Conservation (phyloP, 768 basidiomycete genomes). For the Brasilioporus rufonigricans region DNA sequence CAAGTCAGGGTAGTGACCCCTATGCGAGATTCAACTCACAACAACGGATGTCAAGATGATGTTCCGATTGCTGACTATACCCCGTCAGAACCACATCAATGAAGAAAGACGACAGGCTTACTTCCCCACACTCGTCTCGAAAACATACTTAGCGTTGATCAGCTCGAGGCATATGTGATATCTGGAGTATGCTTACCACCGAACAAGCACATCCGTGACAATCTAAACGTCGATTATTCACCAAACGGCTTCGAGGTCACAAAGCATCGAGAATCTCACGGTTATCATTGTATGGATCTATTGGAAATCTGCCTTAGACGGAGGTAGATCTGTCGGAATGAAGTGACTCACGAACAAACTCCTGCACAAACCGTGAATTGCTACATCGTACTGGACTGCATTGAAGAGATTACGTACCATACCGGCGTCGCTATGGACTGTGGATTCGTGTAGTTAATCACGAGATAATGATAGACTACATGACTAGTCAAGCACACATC, state of each 20-base stretch:
- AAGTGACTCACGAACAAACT: slow-evolving; percentile 45
- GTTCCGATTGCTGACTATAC: slow-evolving; percentile 41
- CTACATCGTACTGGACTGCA: background rate
- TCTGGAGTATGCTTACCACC: slow-evolving; percentile 26
- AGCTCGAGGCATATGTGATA: background rate
- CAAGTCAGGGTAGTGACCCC: slow-evolving; percentile 1
- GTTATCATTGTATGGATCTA: slow-evolving; percentile 57
- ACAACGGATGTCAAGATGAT: slow-evolving; percentile 41
- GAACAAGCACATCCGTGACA: slow-evolving; percentile 49
- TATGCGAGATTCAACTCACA: slow-evolving; percentile 34
- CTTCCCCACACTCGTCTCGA: slow-evolving; percentile 48
- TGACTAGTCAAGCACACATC: slow-evolving; percentile 52
- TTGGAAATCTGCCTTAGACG: background rate
- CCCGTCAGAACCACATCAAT: slow-evolving; percentile 27
- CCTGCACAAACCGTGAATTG: slow-evolving; percentile 30
- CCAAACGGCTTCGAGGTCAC: background rate
- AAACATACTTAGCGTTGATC: slow-evolving; percentile 39
- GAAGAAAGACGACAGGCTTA: slow-evolving; percentile 29
- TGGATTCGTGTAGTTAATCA: slow-evolving; percentile 52
- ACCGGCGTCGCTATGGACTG: slow-evolving; percentile 41
- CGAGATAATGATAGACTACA: slow-evolving; percentile 57
- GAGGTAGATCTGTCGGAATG: background rate
- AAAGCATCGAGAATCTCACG: slow-evolving; percentile 32
- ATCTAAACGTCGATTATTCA: slow-evolving; percentile 32
- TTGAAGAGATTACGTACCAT: slow-evolving; percentile 36